These are phyloP conservation scores for Venturia pyrina DNA, from an alignment of 2,329 filamentous ascomycete species.

Conservation along the genomic window DNA sequence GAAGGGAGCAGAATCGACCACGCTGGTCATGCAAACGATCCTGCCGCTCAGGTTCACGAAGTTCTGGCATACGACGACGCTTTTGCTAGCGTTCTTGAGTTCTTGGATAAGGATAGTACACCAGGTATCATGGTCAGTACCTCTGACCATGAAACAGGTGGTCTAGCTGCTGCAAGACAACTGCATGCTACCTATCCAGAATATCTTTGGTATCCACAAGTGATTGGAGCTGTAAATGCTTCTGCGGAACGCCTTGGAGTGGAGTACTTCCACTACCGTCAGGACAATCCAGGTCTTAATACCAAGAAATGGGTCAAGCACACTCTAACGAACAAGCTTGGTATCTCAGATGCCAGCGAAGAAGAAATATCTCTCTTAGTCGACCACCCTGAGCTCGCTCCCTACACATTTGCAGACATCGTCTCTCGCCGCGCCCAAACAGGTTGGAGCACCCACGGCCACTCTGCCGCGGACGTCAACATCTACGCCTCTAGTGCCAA, in stretches of 20 bases:
- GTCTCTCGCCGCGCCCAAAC: constrained; percentile 79
- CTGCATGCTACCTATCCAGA: constrained; percentile 52
- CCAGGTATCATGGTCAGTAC: constrained; percentile 79
- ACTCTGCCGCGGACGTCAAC: constrained; percentile 88
- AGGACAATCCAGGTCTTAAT: constrained; percentile 21
- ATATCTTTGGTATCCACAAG: constrained; percentile 72
- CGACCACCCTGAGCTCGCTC: constrained; percentile 44
- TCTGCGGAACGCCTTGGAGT: constrained; percentile 60
- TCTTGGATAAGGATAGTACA: constrained; percentile 62
- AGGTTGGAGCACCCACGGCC: constrained; percentile 90
- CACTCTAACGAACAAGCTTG: constrained; percentile 61
- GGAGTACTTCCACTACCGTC: constrained; percentile 52
- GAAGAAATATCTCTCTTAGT: constrained; percentile 61
- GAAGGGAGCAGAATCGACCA: constrained; percentile 93
- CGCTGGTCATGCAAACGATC: constrained; percentile 58
- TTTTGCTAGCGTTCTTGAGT: constrained; percentile 74
- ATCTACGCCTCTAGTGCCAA: constrained; percentile 74
- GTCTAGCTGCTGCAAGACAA: constrained; percentile 71
- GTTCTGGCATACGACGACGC: constrained; percentile 90
- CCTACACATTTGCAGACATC: constrained; percentile 68
- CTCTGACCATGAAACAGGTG: constrained; percentile 94
- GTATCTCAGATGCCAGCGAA: constrained; percentile 62
- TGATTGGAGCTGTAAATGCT: constrained; percentile 69
- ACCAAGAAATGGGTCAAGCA: constrained; percentile 53
- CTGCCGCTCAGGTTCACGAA: constrained; percentile 56